Percentiles rank a stretch among this genome's conserved stretches.
These are phyloP conservation scores for Boeremia exigua DNA, from an alignment of 2,329 filamentous ascomycete genomes.

Conservation along the genomic window DNA sequence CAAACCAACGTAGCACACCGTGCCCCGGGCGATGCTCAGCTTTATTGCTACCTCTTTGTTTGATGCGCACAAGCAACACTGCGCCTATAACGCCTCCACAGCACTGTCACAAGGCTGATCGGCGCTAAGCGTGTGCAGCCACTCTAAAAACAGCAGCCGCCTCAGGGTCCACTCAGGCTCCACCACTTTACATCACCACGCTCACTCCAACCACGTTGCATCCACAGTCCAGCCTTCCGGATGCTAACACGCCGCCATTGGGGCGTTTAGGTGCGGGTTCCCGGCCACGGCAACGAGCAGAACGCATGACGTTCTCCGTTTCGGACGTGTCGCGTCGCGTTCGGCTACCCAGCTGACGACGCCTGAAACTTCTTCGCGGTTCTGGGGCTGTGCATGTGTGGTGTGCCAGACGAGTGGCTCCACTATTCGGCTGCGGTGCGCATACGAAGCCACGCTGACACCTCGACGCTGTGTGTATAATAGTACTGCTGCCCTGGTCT, in stretches of 20 bases:
- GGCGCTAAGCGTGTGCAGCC: conserved; percentile 8
- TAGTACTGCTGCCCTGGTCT: conserved; percentile 5
- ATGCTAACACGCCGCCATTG: conserved; percentile 8
- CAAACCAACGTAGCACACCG: neutral
- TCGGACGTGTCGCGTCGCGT: conserved; percentile 34
- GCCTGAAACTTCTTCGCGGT: conserved; percentile 41
- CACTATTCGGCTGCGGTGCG: conserved; percentile 14
- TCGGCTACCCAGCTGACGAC: conserved; percentile 40
- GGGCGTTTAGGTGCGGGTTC: neutral
- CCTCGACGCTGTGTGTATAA: conserved; percentile 10
- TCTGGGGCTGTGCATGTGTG: conserved; percentile 30
- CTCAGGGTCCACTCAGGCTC: conserved; percentile 11
- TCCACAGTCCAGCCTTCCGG: conserved; percentile 10
- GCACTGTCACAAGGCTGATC: conserved; percentile 5
- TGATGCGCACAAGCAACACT: conserved; percentile 5
- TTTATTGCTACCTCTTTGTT: conserved; percentile 8
- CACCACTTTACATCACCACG: conserved; percentile 10
- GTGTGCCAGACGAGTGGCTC: conserved; percentile 19
- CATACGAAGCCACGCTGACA: conserved; percentile 16
- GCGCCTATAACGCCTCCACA: conserved; percentile 6
- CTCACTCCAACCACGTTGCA: conserved; percentile 11
- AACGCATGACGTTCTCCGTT: conserved; percentile 25
- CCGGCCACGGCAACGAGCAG: neutral
- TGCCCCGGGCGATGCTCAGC: neutral
- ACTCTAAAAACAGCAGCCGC: conserved; percentile 18